A percentile compares a stretch with the other conserved stretches of the same genome.
Evolutionary conservation across 495 filamentous ascomycete species (phyloP).

Genomic region (Lasiosphaeria miniovina): DNA sequence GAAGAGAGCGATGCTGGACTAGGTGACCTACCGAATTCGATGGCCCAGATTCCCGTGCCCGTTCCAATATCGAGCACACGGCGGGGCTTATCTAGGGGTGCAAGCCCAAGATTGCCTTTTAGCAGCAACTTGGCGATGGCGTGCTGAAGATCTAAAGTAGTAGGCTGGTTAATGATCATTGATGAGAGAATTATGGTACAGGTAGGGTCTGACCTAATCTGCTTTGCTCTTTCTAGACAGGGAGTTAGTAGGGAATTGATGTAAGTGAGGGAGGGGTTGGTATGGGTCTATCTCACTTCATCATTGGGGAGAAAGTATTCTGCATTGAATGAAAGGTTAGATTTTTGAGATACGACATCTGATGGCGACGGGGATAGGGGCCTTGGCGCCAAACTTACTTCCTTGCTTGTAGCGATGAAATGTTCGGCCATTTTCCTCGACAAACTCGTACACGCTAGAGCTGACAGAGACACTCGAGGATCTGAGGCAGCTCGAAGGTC

Average conservation of each 20-base stretch:
- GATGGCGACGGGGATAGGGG: neutral
- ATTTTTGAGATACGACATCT: neutral
- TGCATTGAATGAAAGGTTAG: conserved; percentile 4
- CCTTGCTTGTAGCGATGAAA: conserved; percentile 39
- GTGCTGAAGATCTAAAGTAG: conserved; percentile 47
- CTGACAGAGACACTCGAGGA: conserved; percentile 13
- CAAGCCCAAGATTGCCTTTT: conserved; percentile 39
- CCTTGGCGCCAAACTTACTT: conserved; percentile 21
- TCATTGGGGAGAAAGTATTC: conserved; percentile 33
- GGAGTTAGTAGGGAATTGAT: neutral
- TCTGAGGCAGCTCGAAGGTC: neutral
- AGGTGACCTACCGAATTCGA: conserved; percentile 34
- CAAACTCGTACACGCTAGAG: conserved; percentile 21
- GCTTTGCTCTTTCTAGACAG: conserved; percentile 40
- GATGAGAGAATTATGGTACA: neutral
- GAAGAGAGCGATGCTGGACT: neutral
- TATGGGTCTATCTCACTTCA: conserved; percentile 16
- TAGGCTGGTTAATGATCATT: neutral
- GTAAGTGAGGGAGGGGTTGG: neutral
- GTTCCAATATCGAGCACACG: conserved; percentile 46
- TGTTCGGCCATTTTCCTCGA: conserved; percentile 34
- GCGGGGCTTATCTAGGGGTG: conserved; percentile 38
- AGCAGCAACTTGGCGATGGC: conserved; percentile 41
- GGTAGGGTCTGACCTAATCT: conserved; percentile 36
- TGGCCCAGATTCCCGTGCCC: conserved; percentile 45